A percentile compares a stretch with the other conserved stretches of the same genome.
These are phyloP conservation scores for Striga asiatica DNA, from an alignment of 257 asterid genomes.

Conservation along the genomic window DNA sequence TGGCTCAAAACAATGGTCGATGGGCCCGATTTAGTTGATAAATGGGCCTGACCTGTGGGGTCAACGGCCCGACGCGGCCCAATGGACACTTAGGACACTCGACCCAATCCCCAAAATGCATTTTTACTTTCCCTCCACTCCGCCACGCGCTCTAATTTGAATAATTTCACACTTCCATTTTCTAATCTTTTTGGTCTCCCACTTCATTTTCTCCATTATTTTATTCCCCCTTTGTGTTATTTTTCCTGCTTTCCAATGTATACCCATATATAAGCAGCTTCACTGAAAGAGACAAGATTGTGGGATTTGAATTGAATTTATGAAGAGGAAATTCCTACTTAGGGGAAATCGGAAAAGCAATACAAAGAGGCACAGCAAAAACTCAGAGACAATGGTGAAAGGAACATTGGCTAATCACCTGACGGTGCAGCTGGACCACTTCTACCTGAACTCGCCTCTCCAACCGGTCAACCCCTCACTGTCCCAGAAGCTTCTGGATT, in stretches of 20 bases:
- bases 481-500: conserved; percentile 38
- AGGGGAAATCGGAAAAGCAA: background rate
- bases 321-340: conserved; percentile 24
- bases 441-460: conserved; percentile 19
- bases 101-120: too few species aligned
- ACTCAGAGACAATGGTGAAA: conserved; percentile 27
- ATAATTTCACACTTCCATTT: conserved; percentile 5
- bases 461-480: conserved; percentile 33
- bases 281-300: background rate
- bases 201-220: background rate
- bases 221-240: background rate
- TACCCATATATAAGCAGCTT: background rate
- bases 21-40: too few species aligned
- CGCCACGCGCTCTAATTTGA: conserved; percentile 27
- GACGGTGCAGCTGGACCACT: conserved; percentile 28
- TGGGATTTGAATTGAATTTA: conserved; percentile 15
- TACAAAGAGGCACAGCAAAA: conserved; percentile 15
- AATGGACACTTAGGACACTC: too few species aligned
- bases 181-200: too few species aligned
- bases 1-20: too few species aligned
- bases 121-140: background rate
- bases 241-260: background rate
- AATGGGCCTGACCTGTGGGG: too few species aligned
- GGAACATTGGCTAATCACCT: conserved; percentile 50
- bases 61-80: too few species aligned